Conservation (phyloP, 768 basidiomycete species). For the Hemileccinum rubropunctum region DNA sequence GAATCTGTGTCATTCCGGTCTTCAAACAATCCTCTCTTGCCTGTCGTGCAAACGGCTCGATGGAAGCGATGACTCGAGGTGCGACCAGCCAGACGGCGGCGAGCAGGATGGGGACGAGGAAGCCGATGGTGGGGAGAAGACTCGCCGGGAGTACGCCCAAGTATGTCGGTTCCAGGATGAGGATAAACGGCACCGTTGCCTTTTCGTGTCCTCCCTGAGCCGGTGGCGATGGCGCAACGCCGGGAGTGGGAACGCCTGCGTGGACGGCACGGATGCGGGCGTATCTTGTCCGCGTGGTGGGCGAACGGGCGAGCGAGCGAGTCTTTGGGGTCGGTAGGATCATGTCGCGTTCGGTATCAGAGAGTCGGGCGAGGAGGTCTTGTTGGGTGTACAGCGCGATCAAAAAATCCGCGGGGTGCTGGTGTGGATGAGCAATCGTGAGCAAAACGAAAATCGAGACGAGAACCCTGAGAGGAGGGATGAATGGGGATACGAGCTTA, state of each 20-base stretch:
- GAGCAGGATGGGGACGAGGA: constrained; percentile 30
- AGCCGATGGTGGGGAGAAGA: constrained; percentile 34
- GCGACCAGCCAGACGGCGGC: constrained; percentile 18
- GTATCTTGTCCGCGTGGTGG: constrained; percentile 43
- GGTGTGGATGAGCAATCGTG: too few species aligned
- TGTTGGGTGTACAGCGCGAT: constrained; percentile 39
- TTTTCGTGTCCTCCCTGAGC: background rate
- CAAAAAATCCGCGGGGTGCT: constrained; percentile 43
- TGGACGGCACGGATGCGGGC: constrained; percentile 57
- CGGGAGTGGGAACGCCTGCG: constrained; percentile 43
- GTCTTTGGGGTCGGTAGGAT: too few species aligned
- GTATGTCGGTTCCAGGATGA: constrained; percentile 58
- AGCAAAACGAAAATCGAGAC: too few species aligned
- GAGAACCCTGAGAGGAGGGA: too few species aligned
- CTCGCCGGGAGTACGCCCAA: constrained; percentile 59
- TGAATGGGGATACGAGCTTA: constrained; percentile 15
- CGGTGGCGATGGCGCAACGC: background rate
- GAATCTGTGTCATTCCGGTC: background rate
- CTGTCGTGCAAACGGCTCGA: constrained; percentile 22
- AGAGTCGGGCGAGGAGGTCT: constrained; percentile 17
- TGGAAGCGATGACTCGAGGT: constrained; percentile 15
- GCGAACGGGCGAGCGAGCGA: background rate
- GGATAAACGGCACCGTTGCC: constrained; percentile 50
- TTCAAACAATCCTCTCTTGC: constrained; percentile 23
- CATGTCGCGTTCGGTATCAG: too few species aligned